These are phyloP conservation scores for Stenogyne calaminthoides DNA, from an alignment of 305 asterid species.

Conservation along the genomic window DNA sequence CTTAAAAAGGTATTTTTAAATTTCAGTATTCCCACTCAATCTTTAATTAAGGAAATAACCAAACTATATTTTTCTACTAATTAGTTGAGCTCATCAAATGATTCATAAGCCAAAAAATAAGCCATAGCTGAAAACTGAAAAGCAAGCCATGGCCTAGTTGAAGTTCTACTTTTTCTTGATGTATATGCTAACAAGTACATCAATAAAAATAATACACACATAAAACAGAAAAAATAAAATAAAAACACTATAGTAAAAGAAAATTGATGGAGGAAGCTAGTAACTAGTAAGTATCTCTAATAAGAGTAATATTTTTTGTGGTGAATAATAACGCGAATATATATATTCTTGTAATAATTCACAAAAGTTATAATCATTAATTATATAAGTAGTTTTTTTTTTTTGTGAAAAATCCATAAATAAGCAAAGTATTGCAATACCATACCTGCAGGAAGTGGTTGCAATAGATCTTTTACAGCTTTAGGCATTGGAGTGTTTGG, in stretches of 20 bases:
- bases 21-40: not conserved
- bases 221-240: not conserved
- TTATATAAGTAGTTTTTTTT: too few species aligned
- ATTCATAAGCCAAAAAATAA: too few species aligned
- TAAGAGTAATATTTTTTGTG: too few species aligned
- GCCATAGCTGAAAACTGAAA: too few species aligned
- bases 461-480: slow-evolving; percentile 55
- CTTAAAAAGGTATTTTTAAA: too few species aligned
- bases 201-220: not conserved
- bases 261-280: too few species aligned
- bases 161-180: not conserved
- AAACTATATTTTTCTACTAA: not conserved
- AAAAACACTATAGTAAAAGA: not conserved
- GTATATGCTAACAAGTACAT: not conserved
- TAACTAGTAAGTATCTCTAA: too few species aligned
- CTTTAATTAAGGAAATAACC: not conserved
- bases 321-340: too few species aligned
- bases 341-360: too few species aligned
- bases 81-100: not conserved
- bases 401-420: too few species aligned
- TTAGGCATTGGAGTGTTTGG: slow-evolving; percentile 79
- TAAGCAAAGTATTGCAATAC: too few species aligned
- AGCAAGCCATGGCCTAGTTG: not conserved
- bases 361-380: too few species aligned
- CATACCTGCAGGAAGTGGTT: slow-evolving; percentile 40